These are phyloP conservation scores for Chromosphaera perkinsii DNA, from an alignment of 208 protist genomes.

Conservation along the genomic window DNA sequence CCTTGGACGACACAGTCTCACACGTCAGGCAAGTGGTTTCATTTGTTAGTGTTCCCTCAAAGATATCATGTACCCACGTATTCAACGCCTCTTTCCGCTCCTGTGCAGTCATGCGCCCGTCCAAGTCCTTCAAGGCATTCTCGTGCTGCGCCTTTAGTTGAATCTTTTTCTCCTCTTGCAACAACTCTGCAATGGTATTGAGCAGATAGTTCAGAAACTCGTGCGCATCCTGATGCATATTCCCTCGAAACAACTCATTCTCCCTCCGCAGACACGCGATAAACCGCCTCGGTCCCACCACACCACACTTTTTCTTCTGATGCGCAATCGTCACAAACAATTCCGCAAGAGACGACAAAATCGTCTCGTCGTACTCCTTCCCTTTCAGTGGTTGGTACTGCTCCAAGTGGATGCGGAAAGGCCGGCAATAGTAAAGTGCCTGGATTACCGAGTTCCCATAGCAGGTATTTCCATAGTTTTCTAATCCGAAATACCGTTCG, in stretches of 20 bases:
- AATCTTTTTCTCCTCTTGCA: constrained; percentile 40
- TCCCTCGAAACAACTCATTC: constrained; percentile 49
- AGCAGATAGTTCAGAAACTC: constrained; percentile 67
- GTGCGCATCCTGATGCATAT: constrained; percentile 61
- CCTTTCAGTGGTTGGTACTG: background rate
- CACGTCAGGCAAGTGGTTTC: constrained; percentile 62
- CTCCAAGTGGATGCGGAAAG: constrained; percentile 32
- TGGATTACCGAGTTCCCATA: constrained; percentile 66
- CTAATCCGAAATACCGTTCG: constrained; percentile 17
- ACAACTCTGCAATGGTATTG: constrained; percentile 50
- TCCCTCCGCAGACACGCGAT: constrained; percentile 37
- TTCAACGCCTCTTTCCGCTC: constrained; percentile 4
- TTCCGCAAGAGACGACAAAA: constrained; percentile 26
- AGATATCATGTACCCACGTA: constrained; percentile 58
- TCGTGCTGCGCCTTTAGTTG: background rate
- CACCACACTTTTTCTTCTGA: constrained; percentile 40
- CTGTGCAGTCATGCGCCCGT: background rate
- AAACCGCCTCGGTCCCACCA: constrained; percentile 38
- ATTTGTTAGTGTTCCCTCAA: constrained; percentile 56
- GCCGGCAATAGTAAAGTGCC: constrained; percentile 53
- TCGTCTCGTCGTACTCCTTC: background rate
- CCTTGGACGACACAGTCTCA: constrained; percentile 49
- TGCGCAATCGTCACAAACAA: constrained; percentile 33
- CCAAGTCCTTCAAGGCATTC: background rate
- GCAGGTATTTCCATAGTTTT: constrained; percentile 61